These are phyloP conservation scores for Boletus eberwhitei DNA, from an alignment of 768 basidiomycete species.

Conservation along the genomic window DNA sequence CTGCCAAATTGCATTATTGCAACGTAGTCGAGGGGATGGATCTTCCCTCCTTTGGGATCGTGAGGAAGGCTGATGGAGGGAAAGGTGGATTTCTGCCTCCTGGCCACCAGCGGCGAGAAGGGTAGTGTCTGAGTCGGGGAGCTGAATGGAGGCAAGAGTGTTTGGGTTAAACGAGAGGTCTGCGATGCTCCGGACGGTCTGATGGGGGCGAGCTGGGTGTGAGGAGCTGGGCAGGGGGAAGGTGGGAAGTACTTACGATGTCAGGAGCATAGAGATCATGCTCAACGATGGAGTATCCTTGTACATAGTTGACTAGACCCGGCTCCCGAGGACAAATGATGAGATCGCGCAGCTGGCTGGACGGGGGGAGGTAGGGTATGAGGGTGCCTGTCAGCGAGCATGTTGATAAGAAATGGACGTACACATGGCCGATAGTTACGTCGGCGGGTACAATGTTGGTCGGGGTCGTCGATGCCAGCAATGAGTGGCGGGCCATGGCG, in stretches of 20 bases:
- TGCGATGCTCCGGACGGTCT: slow-evolving; percentile 48
- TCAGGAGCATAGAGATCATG: slow-evolving; percentile 51
- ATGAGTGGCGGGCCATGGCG: slow-evolving; percentile 46
- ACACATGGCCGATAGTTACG: slow-evolving; percentile 65
- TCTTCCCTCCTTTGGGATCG: slow-evolving; percentile 20
- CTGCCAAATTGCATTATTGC: slow-evolving; percentile 44
- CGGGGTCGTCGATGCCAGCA: slow-evolving; percentile 44
- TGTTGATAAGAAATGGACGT: slow-evolving; percentile 22
- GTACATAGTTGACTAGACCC: slow-evolving; percentile 64
- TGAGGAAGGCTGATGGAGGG: slow-evolving; percentile 38
- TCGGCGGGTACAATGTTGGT: slow-evolving; percentile 39
- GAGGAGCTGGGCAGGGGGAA: slow-evolving; percentile 13
- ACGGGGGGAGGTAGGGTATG: slow-evolving; percentile 6
- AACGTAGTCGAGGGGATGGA: slow-evolving; percentile 7
- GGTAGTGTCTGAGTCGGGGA: slow-evolving; percentile 50
- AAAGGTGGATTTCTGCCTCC: slow-evolving; percentile 68
- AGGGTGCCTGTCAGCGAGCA: slow-evolving; percentile 2
- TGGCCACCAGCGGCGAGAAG: slow-evolving; percentile 78
- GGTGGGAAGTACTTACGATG: slow-evolving; percentile 37
- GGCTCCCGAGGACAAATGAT: slow-evolving; percentile 67
- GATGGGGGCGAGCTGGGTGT: slow-evolving; percentile 15
- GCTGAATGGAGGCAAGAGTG: slow-evolving; percentile 53
- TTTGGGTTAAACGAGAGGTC: slow-evolving; percentile 60
- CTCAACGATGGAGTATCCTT: slow-evolving; percentile 51
- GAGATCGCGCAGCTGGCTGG: slow-evolving; percentile 75